phyloP scores from a whole-genome alignment of 768 basidiomycete species.

The Phylloporus arenicola region DNA sequence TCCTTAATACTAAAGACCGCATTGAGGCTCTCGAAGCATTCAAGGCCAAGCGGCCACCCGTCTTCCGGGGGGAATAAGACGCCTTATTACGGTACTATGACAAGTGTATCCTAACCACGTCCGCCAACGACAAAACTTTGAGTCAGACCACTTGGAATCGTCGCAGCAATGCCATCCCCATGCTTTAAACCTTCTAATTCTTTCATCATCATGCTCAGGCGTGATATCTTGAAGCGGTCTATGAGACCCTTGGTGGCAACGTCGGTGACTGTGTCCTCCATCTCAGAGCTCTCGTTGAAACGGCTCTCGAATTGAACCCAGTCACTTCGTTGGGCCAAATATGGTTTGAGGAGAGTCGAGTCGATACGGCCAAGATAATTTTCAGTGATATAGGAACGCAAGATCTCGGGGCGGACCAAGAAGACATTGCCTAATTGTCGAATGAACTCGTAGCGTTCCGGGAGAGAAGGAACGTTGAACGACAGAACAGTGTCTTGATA shows the following conservation, averaged over 20 bases:
- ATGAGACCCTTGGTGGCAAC: conserved; percentile 45
- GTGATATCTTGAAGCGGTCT: conserved; percentile 56
- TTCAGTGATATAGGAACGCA: conserved; percentile 93
- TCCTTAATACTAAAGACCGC: conserved; percentile 72
- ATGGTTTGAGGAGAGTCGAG: conserved; percentile 78
- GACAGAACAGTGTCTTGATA: conserved; percentile 87
- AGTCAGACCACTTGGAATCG: conserved; percentile 52
- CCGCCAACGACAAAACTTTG: conserved; percentile 46
- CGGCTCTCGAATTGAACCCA: conserved; percentile 83
- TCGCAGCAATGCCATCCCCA: conserved; percentile 53
- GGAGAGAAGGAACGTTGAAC: conserved; percentile 79
- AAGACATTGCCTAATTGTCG: conserved; percentile 96
- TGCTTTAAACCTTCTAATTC: conserved; percentile 68
- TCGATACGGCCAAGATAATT: conserved; percentile 92
- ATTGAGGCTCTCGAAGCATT: conserved; percentile 83
- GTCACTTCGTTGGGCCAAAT: conserved; percentile 85
- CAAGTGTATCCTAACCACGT: conserved; percentile 36
- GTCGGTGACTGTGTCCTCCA: conserved; percentile 38
- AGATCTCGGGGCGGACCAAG: conserved; percentile 91
- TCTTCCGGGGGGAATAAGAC: conserved; percentile 72
- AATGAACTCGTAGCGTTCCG: conserved; percentile 96
- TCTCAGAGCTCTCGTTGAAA: conserved; percentile 57
- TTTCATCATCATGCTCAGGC: conserved; percentile 83
- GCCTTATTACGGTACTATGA: not conserved
- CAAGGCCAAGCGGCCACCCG: conserved; percentile 71